phyloP scores from a whole-genome alignment of 2,329 filamentous ascomycete species.

The Gremmenia infestans region DNA sequence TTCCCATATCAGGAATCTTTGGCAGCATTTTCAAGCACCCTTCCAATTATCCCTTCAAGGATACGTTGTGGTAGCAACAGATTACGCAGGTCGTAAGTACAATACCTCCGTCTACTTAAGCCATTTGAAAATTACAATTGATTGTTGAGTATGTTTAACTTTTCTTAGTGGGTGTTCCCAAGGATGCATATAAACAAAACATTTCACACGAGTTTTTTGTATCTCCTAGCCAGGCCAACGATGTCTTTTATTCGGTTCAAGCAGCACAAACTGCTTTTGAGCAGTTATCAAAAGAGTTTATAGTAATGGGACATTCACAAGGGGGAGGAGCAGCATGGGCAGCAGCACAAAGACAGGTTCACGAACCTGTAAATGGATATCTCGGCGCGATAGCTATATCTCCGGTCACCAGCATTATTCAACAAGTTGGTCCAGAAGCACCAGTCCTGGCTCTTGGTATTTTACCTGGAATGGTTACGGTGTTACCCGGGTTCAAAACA shows the following conservation, averaged over 20 bases:
- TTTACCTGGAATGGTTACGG: not conserved
- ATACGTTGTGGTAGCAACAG: slow-evolving; percentile 41
- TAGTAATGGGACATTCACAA: slow-evolving; percentile 44
- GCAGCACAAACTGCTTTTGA: slow-evolving; percentile 41
- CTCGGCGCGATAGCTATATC: slow-evolving; percentile 4
- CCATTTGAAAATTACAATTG: too few relatives aligned
- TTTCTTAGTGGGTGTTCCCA: slow-evolving; percentile 33
- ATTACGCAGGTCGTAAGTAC: slow-evolving; percentile 36
- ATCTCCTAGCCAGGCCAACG: slow-evolving; percentile 36
- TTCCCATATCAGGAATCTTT: slow-evolving; percentile 37
- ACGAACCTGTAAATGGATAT: slow-evolving; percentile 8
- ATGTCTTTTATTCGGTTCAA: slow-evolving; percentile 38
- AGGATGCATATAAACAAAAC: slow-evolving; percentile 29
- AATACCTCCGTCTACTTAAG: too few relatives aligned
- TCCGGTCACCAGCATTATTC: slow-evolving; percentile 2
- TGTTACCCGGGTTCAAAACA: not conserved
- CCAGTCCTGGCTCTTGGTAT: not conserved
- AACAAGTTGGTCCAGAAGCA: not conserved
- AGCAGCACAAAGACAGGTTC: slow-evolving; percentile 25
- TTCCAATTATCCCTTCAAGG: slow-evolving; percentile 38
- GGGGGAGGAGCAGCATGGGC: slow-evolving; percentile 42
- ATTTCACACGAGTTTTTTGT: slow-evolving; percentile 40
- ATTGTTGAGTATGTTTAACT: too few relatives aligned
- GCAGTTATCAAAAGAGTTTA: slow-evolving; percentile 34
- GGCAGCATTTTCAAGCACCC: slow-evolving; percentile 37